Percentiles rank a stretch among this genome's conserved stretches.
phyloP scores from a whole-genome alignment of 352 stramenopile genomes.

The Phytophthora ramorum region DNA sequence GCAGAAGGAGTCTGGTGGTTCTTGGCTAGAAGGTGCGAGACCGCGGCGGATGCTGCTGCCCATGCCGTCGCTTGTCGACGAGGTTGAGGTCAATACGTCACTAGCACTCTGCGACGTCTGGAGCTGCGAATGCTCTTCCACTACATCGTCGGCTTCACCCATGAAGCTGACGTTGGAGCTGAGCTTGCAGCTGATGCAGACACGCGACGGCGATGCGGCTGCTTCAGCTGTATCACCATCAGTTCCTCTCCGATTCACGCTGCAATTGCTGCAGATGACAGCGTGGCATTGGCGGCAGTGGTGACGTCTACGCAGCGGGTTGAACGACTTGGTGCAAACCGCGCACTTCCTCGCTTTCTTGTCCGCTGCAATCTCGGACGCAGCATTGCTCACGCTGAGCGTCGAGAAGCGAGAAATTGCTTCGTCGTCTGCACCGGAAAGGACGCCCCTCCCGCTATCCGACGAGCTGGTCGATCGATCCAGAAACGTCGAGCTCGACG shows the following conservation, averaged over 20 bases:
- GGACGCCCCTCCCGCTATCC: conserved; percentile 22
- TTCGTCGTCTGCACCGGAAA: conserved; percentile 20
- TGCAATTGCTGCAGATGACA: conserved; percentile 79
- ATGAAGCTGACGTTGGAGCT: conserved; percentile 53
- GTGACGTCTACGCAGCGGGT: conserved; percentile 76
- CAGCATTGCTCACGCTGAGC: conserved; percentile 17
- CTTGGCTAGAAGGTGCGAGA: conserved; percentile 23
- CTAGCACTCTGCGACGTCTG: conserved; percentile 26
- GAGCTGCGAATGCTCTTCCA: conserved; percentile 47
- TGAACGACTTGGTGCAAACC: conserved; percentile 85
- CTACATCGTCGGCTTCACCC: conserved; percentile 52
- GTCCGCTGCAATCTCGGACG: conserved; percentile 18
- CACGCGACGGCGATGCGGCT: conserved; percentile 33
- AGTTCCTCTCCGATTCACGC: conserved; percentile 46
- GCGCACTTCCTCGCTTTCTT: conserved; percentile 80
- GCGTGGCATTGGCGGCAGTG: conserved; percentile 69
- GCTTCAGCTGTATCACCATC: conserved; percentile 35
- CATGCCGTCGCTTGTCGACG: conserved; percentile 26
- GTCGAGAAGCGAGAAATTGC: conserved; percentile 24
- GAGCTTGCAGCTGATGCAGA: conserved; percentile 85
- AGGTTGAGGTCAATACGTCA: conserved; percentile 24
- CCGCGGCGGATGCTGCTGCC: conserved; percentile 34
- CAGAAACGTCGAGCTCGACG: conserved; percentile 15
- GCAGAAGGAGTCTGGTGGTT: conserved; percentile 37
- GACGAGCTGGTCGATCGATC: conserved; percentile 33